Evolutionary conservation across 2,329 filamentous ascomycete genomes (phyloP), one percentile per base, ranked within the genome.

Genomic region (Tolypocladium paradoxum): DNA sequence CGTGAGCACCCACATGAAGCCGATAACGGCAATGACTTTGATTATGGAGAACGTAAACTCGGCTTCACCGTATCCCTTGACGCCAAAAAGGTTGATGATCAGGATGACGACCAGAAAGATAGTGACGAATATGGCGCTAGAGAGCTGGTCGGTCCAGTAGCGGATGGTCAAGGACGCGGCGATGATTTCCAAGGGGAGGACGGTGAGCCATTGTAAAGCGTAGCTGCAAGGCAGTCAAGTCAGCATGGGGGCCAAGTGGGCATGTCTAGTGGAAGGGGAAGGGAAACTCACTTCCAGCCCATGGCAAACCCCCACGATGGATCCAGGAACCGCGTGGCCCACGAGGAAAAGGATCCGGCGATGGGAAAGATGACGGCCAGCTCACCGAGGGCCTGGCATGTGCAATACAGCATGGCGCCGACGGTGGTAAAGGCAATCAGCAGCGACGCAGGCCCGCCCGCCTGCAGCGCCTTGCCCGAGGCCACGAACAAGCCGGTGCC

Each of bases 301-400:
- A 96, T 95, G 48, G 90, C 88, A 65, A 95, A 95, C 0, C 90
- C 90, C 90, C 90, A 96, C 0, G 91, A 91, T 1, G 91, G 92
- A 64, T 96, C 90, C 20, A 97, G 70, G 63, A 97, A 96, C 20
- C 92, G 83, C 33, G 90, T 96, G 20, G 91, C 93, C 72, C 91
- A 96, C 8, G 90, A 85, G 1, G 90, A 89, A 66, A 96, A 97
- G 3, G 90, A 95, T 53, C 92, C 92, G 24, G 91, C 88, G 27
- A 96, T 87, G 4, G 92, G 92, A 61, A 92, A 96, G 14, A 90
- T 73, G 20, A 96, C 90, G 18, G 91, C 89, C 69, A 97, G 81
- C 70, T 97, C 92, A 57, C 92, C 92, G 29, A 97, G 76, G 0
- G 90, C 90, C 64, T 96, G 91, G 34, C 95, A 87, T 2, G 90